Percentiles rank a stretch among this genome's conserved stretches.
Conservation (phyloP, 148 eudicot genomes). For the Cornus controversa region DNA sequence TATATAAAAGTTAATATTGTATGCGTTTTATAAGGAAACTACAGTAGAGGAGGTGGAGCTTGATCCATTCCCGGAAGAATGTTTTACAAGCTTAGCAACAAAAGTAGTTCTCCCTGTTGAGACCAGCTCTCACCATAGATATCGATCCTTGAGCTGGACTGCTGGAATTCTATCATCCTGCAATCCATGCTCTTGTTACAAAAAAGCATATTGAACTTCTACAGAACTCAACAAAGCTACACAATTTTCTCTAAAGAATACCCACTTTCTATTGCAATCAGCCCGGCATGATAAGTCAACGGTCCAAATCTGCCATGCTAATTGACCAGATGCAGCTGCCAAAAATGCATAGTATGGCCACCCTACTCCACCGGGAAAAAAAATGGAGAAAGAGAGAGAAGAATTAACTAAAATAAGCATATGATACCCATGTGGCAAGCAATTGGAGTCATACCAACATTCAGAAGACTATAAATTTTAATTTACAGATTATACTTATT, state of each 20-base stretch:
- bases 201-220: not conserved
- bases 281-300: slow-evolving; percentile 77
- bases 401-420: no score
- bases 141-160: no score
- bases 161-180: no score
- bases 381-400: slow-evolving; percentile 4
- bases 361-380: slow-evolving; percentile 41
- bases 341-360: slow-evolving; percentile 81
- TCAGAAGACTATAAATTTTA: no score
- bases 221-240: not conserved
- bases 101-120: no score
- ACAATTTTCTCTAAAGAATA: slow-evolving; percentile 10
- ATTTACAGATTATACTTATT: no score
- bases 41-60: not conserved
- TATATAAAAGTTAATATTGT: not conserved
- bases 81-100: no score
- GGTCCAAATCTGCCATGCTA: slow-evolving; percentile 79
- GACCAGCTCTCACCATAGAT: no score
- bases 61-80: not conserved
- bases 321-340: slow-evolving; percentile 66
- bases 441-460: no score
- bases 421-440: no score
- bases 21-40: not conserved
- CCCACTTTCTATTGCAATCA: slow-evolving; percentile 86
- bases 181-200: no score